A percentile compares a stretch with the other conserved stretches of the same genome.
phyloP scores from a whole-genome alignment of 495 filamentous ascomycete genomes.

The Neurospora discreta region DNA sequence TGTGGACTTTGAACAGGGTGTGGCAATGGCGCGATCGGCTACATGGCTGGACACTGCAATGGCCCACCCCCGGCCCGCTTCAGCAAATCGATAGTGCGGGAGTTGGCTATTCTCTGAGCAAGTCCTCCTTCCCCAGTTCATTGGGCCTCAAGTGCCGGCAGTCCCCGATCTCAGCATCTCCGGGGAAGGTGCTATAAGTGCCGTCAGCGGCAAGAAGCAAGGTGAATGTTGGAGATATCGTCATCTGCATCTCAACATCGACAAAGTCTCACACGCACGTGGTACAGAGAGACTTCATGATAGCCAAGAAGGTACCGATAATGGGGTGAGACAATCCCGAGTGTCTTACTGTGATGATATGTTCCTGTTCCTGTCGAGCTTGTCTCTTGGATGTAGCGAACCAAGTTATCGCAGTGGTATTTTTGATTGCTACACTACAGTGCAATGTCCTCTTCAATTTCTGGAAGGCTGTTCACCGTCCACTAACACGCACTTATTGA shows the following conservation, averaged over 20 bases:
- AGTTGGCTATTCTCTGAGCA: neutral
- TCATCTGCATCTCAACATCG: neutral
- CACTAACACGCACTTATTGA: neutral
- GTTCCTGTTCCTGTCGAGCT: neutral
- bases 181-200: neutral
- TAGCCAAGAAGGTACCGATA: neutral
- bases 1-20: neutral
- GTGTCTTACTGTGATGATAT: neutral
- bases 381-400: neutral
- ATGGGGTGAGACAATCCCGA: neutral
- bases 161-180: neutral
- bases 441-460: neutral
- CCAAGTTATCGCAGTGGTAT: neutral
- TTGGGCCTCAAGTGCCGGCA: neutral
- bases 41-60: neutral
- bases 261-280: neutral
- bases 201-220: neutral
- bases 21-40: neutral
- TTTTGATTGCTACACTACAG: neutral
- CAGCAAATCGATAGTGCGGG: neutral
- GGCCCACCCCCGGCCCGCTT: neutral
- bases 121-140: neutral
- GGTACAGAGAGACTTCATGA: neutral
- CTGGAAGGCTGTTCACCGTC: neutral
- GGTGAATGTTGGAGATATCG: neutral